Evolutionary conservation across 2,329 filamentous ascomycete species (phyloP).

Genomic region (Periconia macrospinosa): DNA sequence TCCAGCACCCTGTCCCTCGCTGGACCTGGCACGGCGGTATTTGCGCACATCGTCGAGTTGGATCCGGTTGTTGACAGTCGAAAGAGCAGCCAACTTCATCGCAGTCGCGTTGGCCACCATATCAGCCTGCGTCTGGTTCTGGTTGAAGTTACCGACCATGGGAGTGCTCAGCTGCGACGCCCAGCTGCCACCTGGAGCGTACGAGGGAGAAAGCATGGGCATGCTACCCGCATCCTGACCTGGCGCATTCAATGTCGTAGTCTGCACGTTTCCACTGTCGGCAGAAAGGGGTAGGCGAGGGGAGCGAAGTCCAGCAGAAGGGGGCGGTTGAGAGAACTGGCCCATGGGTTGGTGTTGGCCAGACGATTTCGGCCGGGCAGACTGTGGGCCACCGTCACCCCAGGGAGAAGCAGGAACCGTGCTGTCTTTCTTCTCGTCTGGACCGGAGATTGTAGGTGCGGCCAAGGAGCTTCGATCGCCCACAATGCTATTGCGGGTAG

Average conservation of each 20-base stretch:
- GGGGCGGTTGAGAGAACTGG: conserved; percentile 80
- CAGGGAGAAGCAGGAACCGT: conserved; percentile 77
- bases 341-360: conserved; percentile 80
- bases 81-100: conserved; percentile 96
- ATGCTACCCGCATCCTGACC: conserved; percentile 72
- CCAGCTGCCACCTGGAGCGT: conserved; percentile 86
- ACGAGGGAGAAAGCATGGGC: conserved; percentile 79
- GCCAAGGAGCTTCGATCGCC: conserved; percentile 75
- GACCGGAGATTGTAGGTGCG: conserved; percentile 73
- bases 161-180: conserved; percentile 98
- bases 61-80: conserved; percentile 97
- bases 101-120: conserved; percentile 99
- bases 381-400: conserved; percentile 59
- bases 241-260: conserved; percentile 73
- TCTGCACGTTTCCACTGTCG: conserved; percentile 74
- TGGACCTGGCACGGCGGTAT: conserved; percentile 87
- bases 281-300: conserved; percentile 70
- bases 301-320: conserved; percentile 76
- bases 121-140: conserved; percentile 74
- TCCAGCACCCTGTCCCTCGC: conserved; percentile 68
- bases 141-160: conserved; percentile 82
- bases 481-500: conserved; percentile 87
- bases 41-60: conserved; percentile 96
- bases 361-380: conserved; percentile 70
- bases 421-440: conserved; percentile 66